These are phyloP conservation scores for Fusarium kyushuense DNA, from an alignment of 2,329 filamentous ascomycete species.

Conservation along the genomic window DNA sequence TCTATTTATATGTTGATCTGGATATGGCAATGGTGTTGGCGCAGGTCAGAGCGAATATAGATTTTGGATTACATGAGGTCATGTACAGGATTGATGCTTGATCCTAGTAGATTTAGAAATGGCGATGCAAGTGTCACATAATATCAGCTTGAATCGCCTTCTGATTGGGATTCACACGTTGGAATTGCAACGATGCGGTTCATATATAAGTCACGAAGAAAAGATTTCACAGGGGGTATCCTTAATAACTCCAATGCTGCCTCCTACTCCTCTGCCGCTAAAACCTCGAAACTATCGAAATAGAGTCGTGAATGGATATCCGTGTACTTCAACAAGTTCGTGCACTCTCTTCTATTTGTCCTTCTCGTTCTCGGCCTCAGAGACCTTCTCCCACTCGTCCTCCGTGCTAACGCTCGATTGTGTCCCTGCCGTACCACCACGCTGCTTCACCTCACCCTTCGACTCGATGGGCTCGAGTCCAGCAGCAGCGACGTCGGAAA, in stretches of 20 bases:
- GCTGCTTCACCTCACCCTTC: slow-evolving; percentile 63
- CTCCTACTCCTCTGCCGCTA: slow-evolving; percentile 18
- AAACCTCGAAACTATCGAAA: slow-evolving; percentile 7
- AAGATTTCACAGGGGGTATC: slow-evolving; percentile 47
- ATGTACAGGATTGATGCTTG: slow-evolving; percentile 1
- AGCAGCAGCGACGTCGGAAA: slow-evolving; percentile 41
- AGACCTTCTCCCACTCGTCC: slow-evolving; percentile 98
- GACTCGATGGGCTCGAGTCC: slow-evolving; percentile 60
- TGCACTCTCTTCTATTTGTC: slow-evolving; percentile 56
- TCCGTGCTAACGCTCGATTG: slow-evolving; percentile 81
- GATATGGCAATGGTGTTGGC: slow-evolving; percentile 2
- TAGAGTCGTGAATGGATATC: slow-evolving; percentile 1
- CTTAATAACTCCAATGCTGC: slow-evolving; percentile 38
- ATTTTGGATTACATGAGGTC: neutral
- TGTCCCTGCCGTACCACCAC: slow-evolving; percentile 58
- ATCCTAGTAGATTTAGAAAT: neutral
- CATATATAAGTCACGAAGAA: slow-evolving; percentile 43
- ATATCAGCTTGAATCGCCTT: slow-evolving; percentile 20
- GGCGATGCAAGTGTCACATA: slow-evolving; percentile 7
- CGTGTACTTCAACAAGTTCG: neutral
- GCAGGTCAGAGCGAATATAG: slow-evolving; percentile 7
- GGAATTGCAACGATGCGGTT: slow-evolving; percentile 36
- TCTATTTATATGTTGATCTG: neutral
- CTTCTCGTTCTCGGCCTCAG: slow-evolving; percentile 74
- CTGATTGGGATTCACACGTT: slow-evolving; percentile 16